Conservation (phyloP, 169 alveolate species). For the Cryptosporidium sp. region DNA sequence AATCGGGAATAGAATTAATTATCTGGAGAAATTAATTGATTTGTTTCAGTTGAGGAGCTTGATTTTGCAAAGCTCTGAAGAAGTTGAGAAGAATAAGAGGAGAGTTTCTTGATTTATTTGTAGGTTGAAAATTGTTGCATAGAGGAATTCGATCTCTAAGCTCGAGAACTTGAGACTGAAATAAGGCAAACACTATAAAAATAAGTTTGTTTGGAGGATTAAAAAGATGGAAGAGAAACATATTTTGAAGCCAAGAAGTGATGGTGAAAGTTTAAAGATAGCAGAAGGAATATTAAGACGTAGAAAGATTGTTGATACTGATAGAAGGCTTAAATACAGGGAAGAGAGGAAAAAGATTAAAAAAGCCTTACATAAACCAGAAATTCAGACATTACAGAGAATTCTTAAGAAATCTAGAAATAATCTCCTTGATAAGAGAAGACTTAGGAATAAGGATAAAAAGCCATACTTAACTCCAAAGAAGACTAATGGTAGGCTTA, state of each 20-base stretch:
- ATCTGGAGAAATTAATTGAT: too few relatives aligned
- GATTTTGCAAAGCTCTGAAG: too few relatives aligned
- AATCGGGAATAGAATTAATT: neutral
- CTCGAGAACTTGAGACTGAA: neutral
- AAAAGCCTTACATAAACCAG: conserved; percentile 27
- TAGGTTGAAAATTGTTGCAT: neutral
- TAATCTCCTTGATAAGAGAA: conserved; percentile 51
- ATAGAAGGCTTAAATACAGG: conserved; percentile 43
- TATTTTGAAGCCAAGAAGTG: conserved; percentile 60
- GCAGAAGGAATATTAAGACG: conserved; percentile 65
- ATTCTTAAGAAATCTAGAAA: conserved; percentile 57
- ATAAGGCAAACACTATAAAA: neutral
- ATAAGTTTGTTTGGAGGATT: neutral
- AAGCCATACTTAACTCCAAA: conserved; percentile 71
- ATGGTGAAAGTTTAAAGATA: conserved; percentile 52
- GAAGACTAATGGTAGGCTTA: conserved; percentile 38
- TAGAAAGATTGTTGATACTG: conserved; percentile 29
- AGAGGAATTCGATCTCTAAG: neutral
- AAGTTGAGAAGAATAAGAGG: neutral
- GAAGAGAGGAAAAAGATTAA: conserved; percentile 45
- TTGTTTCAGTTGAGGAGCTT: neutral
- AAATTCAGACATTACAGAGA: conserved; percentile 19
- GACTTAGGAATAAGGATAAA: conserved; percentile 45
- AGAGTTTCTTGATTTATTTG: neutral
- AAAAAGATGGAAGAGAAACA: conserved; percentile 17